Evolutionary conservation across 768 basidiomycete species (phyloP), one percentile per base, ranked within the genome.

Genomic region (Amanita molliuscula): DNA sequence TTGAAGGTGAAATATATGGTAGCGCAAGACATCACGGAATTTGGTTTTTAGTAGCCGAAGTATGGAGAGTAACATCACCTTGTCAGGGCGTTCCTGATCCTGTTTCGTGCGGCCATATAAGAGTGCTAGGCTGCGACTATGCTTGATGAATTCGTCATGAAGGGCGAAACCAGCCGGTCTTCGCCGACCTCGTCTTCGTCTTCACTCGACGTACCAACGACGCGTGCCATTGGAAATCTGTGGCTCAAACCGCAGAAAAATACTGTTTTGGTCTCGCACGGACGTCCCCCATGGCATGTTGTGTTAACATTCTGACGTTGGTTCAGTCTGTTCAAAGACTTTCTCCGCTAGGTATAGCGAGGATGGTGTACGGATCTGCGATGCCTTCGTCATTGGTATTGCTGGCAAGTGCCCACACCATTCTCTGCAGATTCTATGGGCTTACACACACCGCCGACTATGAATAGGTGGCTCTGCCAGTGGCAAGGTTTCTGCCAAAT

Each of bases 301-400:
- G 13, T 33, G 42, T 49, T 5, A n/a, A n/a, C 16, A 18, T 38
- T 44, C 11, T 26, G 16, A 35, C 34, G 13, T 55, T 31, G 54
- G 41, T 43, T 55, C 26, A 51, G 42, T 21, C 56, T 26, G 40
- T 48, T 20, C 44, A 26, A 33, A 38, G 38, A 25, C 50, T 42
- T 37, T 25, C 16, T 26, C 28, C 9, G 38, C 20, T 48, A 89
- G 88, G 88, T 92, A 92, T 62, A 78, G 76, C 26, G 78, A 82
- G 61, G 79, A 88, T 54, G 89, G 89, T 1, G 67, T 76, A 43
- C 75, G 79, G 16, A 75, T 81, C 11, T 73, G 73, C 35, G 80
- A 84, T 60, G 89, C 89, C 13, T 92, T 90, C 59, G 89, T 91
- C 35, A 79, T 92, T 51, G 89, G 79, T 6, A 80, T 92, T 54